phyloP scores from a whole-genome alignment of 2,329 filamentous ascomycete species.

The Colletotrichum sp. region DNA sequence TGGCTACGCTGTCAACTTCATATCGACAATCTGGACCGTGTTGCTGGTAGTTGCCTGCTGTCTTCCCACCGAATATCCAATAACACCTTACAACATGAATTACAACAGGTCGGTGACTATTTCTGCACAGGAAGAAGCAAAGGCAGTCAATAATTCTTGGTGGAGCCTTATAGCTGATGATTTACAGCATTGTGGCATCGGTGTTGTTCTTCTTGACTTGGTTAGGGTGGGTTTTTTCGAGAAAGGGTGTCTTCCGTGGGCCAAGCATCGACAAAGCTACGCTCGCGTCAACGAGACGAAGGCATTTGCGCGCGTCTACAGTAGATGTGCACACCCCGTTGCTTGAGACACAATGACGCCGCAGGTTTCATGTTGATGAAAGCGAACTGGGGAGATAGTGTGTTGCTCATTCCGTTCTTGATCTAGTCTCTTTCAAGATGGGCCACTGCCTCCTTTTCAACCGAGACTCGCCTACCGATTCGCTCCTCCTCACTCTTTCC shows the following conservation, averaged over 20 bases:
- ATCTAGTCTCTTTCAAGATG: not conserved
- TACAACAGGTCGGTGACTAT: not conserved
- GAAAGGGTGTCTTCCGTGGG: not conserved
- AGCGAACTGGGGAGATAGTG: not conserved
- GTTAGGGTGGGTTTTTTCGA: not conserved
- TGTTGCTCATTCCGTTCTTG: not conserved
- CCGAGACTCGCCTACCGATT: not conserved
- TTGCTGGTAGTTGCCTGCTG: not conserved
- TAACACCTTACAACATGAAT: not conserved
- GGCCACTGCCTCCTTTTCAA: not conserved
- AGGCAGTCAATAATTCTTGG: not conserved
- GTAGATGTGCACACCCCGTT: not conserved
- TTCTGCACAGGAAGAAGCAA: too few species aligned
- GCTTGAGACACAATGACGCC: not conserved
- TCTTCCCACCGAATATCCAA: not conserved
- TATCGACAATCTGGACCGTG: not conserved
- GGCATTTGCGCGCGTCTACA: not conserved
- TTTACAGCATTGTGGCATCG: not conserved
- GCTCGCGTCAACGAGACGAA: not conserved
- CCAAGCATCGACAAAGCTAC: not conserved
- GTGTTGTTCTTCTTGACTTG: not conserved
- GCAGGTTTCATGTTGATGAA: not conserved
- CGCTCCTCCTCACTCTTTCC: not conserved
- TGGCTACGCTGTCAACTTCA: conserved; percentile 25
- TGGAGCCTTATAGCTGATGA: not conserved